These are phyloP conservation scores for Vanderwaltozyma polyspora DNA, from an alignment of 805 yeast species.

Conservation along the genomic window DNA sequence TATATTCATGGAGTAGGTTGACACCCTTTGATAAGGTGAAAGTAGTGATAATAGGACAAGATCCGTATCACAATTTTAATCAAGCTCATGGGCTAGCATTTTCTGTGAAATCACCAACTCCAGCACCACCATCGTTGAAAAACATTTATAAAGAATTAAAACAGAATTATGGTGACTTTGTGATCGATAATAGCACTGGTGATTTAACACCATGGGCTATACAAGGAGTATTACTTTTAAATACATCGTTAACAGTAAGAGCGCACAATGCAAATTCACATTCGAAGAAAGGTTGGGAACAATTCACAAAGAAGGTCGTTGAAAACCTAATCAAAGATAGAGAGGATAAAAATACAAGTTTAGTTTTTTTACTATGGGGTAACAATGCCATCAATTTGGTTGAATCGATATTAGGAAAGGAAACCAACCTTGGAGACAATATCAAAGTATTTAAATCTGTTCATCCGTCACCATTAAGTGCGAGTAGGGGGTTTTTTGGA, in stretches of 20 bases:
- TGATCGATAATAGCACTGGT: constrained; percentile 36
- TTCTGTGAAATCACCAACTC: constrained; percentile 74
- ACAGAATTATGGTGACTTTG: constrained; percentile 64
- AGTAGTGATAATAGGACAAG: constrained; percentile 85
- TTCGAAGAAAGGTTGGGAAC: constrained; percentile 85
- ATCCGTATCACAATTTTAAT: constrained; percentile 84
- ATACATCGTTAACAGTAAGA: constrained; percentile 81
- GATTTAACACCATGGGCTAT: constrained; percentile 75
- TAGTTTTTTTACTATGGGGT: constrained; percentile 78
- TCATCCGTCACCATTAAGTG: constrained; percentile 94
- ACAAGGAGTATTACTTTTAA: constrained; percentile 78
- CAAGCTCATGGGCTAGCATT: constrained; percentile 98
- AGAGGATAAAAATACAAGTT: constrained; percentile 35
- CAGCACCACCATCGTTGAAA: constrained; percentile 76
- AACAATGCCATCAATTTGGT: constrained; percentile 58
- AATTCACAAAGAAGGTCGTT: constrained; percentile 67
- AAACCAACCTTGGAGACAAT: constrained; percentile 14
- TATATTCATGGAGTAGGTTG: constrained; percentile 84
- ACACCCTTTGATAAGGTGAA: constrained; percentile 68
- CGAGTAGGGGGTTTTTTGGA: constrained; percentile 70
- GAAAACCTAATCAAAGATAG: constrained; percentile 40
- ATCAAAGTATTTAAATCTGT: constrained; percentile 57
- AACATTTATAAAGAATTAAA: constrained; percentile 76
- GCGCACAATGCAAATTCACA: constrained; percentile 94
- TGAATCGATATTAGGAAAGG: constrained; percentile 25